Percentiles rank a stretch among this genome's conserved stretches.
Evolutionary conservation across 768 basidiomycete genomes (phyloP).

Genomic region (Suillus sp.): DNA sequence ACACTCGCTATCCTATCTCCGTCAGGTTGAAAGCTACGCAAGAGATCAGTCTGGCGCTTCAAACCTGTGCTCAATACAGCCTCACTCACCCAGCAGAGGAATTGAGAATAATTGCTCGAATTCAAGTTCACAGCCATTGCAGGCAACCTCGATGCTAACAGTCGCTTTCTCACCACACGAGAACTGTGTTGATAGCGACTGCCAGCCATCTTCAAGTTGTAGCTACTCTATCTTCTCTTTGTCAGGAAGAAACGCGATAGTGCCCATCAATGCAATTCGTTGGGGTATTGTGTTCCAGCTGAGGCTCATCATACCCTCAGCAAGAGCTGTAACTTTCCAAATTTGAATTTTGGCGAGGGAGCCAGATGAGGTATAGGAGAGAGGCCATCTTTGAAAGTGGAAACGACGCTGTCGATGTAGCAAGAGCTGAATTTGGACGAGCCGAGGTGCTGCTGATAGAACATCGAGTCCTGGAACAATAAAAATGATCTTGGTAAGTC

Average conservation of each 20-base stretch:
- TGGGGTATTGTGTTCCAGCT: slow-evolving; percentile 20
- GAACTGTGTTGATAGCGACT: slow-evolving; percentile 13
- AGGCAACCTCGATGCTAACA: slow-evolving; percentile 18
- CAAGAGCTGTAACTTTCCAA: slow-evolving; percentile 19
- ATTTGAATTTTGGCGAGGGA: slow-evolving; percentile 21
- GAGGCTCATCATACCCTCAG: slow-evolving; percentile 8
- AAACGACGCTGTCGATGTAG: slow-evolving; percentile 20
- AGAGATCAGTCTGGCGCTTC: background rate
- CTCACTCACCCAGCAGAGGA: slow-evolving; percentile 21
- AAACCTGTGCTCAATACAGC: background rate
- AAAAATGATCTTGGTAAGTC: background rate
- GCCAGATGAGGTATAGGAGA: slow-evolving; percentile 17
- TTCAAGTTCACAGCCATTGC: slow-evolving; percentile 17
- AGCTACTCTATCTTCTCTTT: slow-evolving; percentile 11
- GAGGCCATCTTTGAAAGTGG: slow-evolving; percentile 11
- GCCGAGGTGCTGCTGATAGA: slow-evolving; percentile 18
- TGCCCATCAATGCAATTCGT: slow-evolving; percentile 18
- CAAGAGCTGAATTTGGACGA: slow-evolving; percentile 18
- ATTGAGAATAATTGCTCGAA: slow-evolving; percentile 21
- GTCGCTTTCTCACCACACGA: slow-evolving; percentile 12
- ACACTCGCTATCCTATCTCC: background rate
- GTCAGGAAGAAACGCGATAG: slow-evolving; percentile 12
- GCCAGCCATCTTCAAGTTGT: slow-evolving; percentile 11
- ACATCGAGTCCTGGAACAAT: slow-evolving; percentile 23
- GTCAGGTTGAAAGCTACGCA: background rate